These are phyloP conservation scores for Davidsoniella eucalypti DNA, from an alignment of 2,329 filamentous ascomycete species.

Conservation along the genomic window DNA sequence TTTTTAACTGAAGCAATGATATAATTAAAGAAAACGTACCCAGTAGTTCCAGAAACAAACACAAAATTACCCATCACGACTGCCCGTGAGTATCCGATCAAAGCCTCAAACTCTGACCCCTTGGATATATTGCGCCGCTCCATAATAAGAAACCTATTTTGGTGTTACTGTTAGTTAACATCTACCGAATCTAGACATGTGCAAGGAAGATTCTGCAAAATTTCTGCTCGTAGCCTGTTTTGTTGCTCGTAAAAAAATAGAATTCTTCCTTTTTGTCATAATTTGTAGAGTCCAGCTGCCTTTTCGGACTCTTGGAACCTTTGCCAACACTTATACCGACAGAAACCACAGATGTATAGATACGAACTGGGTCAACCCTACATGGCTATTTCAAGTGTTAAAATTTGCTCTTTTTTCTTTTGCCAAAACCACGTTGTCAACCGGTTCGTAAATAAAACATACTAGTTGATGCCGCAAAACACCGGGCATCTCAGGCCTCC, in stretches of 20 bases:
- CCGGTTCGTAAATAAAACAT: too few relatives aligned
- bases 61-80: constrained; percentile 34
- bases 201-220: neutral
- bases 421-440: too few relatives aligned
- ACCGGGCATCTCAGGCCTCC: too few relatives aligned
- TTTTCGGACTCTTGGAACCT: too few relatives aligned
- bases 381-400: too few relatives aligned
- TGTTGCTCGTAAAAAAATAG: neutral
- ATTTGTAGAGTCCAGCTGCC: neutral
- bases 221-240: too few relatives aligned
- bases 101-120: constrained; percentile 33
- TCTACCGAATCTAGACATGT: neutral
- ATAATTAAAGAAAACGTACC: constrained; percentile 19
- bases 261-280: neutral
- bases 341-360: too few relatives aligned
- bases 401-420: too few relatives aligned
- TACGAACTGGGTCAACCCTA: too few relatives aligned
- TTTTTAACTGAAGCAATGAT: too few relatives aligned
- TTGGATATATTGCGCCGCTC: constrained; percentile 24
- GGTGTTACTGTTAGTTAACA: neutral
- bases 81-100: constrained; percentile 38
- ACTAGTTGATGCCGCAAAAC: too few relatives aligned
- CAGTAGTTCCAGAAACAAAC: constrained; percentile 38
- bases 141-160: neutral
- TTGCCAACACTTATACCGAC: too few relatives aligned